phyloP scores from a whole-genome alignment of 163 green algal genomes.

The Trebouxiophyceae sp. region DNA sequence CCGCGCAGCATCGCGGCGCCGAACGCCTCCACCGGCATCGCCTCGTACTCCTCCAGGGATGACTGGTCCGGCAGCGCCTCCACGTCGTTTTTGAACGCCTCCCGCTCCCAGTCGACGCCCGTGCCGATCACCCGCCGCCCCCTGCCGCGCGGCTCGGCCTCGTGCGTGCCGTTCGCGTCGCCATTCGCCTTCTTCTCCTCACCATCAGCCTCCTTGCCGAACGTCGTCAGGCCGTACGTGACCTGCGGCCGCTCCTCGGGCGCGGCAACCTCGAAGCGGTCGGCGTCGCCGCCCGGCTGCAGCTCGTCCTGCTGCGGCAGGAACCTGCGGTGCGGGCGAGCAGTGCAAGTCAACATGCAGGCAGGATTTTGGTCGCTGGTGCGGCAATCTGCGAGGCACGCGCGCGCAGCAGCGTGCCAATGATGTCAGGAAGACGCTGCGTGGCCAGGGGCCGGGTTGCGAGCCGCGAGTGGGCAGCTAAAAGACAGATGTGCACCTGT shows the following conservation, averaged over 20 bases:
- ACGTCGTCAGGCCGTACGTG: not conserved
- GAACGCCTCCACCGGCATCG: conserved; percentile 93
- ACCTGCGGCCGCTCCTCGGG: not conserved
- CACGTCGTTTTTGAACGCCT: conserved; percentile 35
- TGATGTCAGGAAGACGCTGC: too few relatives aligned
- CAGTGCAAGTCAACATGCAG: too few relatives aligned
- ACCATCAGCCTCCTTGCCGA: not conserved
- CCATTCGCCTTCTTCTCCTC: not conserved
- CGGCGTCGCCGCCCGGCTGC: not conserved
- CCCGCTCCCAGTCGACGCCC: conserved; percentile 12
- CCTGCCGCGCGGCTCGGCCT: not conserved
- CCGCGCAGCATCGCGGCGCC: conserved; percentile 87
- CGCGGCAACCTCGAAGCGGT: conserved; percentile 10
- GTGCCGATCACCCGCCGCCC: not conserved
- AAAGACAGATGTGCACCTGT: too few relatives aligned
- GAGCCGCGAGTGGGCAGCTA: too few relatives aligned
- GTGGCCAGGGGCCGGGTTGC: too few relatives aligned
- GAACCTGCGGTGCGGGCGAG: too few relatives aligned
- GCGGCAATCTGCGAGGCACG: too few relatives aligned
- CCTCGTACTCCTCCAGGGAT: conserved; percentile 69
- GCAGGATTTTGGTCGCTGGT: too few relatives aligned
- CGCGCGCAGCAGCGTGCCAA: too few relatives aligned
- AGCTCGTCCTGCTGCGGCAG: not conserved
- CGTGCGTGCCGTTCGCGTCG: not conserved
- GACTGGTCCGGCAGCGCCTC: conserved; percentile 18